Base-by-base conservation (phyloP, 2,329 filamentous ascomycete genomes). In the Penicillium sp. region DNA sequence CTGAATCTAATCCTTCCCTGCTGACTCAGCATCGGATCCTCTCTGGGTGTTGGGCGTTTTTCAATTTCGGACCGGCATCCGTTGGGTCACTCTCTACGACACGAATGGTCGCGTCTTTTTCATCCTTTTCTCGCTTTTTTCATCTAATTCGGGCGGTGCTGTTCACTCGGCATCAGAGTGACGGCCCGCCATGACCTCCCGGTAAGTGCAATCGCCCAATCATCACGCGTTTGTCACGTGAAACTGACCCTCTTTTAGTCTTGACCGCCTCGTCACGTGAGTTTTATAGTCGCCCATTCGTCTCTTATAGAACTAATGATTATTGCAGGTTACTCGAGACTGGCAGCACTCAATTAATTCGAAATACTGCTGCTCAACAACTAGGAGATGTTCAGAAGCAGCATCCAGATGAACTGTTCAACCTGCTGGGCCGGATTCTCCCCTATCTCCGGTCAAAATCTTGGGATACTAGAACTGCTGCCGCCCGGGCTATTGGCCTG, bases 341-440 rank as follows among this genome's bases (percentile, higher is more conserved):
- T 47, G 93, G 93, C 60, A 97, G 91, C 73, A 98, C 93, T 50
- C 85, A 86, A 66, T 78, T 98, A 57, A 97, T 98, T 66, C 85
- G 94, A 58, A 95, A 96, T 65, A 98, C 93, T 53, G 94, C 93
- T 52, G 93, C 95, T 52, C 89, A 94, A 65, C 93, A 98, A 72
- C 79, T 98, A 54, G 93, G 90, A 52, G 93, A 98, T 71, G 93
- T 95, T 69, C 94, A 98, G 71, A 97, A 96, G 67, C 87, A 93
- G 68, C 93, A 97, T 62, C 93, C 93, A 0, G 91, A 98, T 71
- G 94, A 98, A 69, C 77, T 98, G 1, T 97, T 97, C 72, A 96
- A 97, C 65, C 79, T 98, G 6, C 78, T 98, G 10, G 91, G 89
- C 24, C 80, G 91, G 50, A 90, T 98, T 26, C 84, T 98, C n/a